Conservation (phyloP, 2,329 filamentous ascomycete genomes). For the Ampelomyces quisqualis region DNA sequence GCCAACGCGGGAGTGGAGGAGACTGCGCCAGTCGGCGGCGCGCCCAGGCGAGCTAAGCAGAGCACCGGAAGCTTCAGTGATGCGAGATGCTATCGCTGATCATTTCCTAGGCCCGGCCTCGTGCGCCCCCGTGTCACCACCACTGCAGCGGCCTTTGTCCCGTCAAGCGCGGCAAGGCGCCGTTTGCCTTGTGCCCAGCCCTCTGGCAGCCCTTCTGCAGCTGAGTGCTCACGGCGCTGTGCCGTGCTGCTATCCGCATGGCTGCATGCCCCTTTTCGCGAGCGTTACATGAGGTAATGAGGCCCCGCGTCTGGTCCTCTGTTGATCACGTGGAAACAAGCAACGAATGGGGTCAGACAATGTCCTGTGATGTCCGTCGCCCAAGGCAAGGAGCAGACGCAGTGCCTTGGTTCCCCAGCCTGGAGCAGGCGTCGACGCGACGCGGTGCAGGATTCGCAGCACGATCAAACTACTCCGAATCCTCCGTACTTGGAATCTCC, state of each 20-base stretch:
- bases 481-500: no score
- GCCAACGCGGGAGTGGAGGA: slow-evolving; percentile 39
- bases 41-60: slow-evolving; percentile 31
- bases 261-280: slow-evolving; percentile 11
- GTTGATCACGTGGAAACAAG: no score
- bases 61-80: slow-evolving; percentile 39
- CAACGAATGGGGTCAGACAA: no score
- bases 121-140: slow-evolving; percentile 14
- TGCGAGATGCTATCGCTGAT: slow-evolving; percentile 21
- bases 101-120: slow-evolving; percentile 15
- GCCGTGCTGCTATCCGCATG: background rate
- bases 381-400: no score
- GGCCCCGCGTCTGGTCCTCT: no score
- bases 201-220: slow-evolving; percentile 8
- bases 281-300: background rate
- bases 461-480: no score
- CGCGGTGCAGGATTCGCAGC: no score
- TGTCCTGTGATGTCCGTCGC: no score
- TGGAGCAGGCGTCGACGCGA: no score
- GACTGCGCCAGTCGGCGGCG: slow-evolving; percentile 35
- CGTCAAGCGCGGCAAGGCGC: slow-evolving; percentile 15
- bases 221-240: background rate
- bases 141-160: slow-evolving; percentile 7
- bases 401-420: no score
- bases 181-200: slow-evolving; percentile 10